Conservation (phyloP, 2,329 filamentous ascomycete genomes). For the Capronia epimyces region DNA sequence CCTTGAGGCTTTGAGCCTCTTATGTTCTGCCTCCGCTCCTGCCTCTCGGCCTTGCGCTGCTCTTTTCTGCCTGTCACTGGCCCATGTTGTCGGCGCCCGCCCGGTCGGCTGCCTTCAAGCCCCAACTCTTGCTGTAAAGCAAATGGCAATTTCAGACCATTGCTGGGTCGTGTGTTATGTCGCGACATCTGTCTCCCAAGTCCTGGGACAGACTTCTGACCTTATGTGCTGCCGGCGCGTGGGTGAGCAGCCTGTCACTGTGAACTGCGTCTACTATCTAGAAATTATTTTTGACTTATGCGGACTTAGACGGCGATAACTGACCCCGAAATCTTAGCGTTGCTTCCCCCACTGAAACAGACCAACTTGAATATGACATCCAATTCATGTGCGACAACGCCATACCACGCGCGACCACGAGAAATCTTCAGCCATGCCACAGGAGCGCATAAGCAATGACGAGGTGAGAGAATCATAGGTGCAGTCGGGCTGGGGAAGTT, state of each 20-base stretch:
- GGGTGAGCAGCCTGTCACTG: too few relatives aligned
- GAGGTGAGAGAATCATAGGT: conserved; percentile 36
- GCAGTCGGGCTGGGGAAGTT: too few relatives aligned
- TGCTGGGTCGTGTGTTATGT: not conserved
- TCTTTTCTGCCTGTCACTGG: conserved; percentile 52
- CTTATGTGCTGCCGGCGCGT: not conserved
- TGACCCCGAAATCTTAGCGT: not conserved
- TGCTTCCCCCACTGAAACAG: not conserved
- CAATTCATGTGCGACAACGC: not conserved
- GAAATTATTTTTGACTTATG: not conserved
- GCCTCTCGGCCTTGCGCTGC: conserved; percentile 60
- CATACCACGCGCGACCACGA: not conserved
- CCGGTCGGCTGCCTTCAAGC: conserved; percentile 31
- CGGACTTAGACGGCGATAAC: not conserved
- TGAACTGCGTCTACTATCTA: not conserved
- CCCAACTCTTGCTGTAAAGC: conserved; percentile 26
- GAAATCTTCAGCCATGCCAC: conserved; percentile 4
- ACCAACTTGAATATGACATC: not conserved
- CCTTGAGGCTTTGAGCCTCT: conserved; percentile 18
- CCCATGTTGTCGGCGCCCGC: conserved; percentile 26
- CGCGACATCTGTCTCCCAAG: conserved; percentile 15
- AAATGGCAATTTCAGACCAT: conserved; percentile 24
- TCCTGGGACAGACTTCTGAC: not conserved
- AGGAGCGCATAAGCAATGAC: conserved; percentile 37
- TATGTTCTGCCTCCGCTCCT: conserved; percentile 50